Evolutionary conservation across 169 alveolate species (phyloP).

Genomic region (Plasmodium inui): DNA sequence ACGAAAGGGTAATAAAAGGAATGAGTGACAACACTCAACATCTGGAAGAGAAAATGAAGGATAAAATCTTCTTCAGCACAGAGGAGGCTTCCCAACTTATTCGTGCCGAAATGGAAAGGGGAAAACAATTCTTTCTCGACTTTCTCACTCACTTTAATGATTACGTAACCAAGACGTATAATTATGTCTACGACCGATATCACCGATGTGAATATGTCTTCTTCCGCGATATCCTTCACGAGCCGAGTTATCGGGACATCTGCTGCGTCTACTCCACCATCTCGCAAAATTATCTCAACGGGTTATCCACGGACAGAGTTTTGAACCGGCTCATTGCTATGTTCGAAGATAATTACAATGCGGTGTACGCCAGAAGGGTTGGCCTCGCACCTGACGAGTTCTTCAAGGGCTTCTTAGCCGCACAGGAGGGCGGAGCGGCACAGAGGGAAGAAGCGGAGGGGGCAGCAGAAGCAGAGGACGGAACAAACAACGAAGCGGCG

Average conservation of each 20-base stretch:
- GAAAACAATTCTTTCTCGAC: slow-evolving; percentile 9
- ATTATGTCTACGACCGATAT: slow-evolving; percentile 17
- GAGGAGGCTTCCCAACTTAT: slow-evolving; percentile 11
- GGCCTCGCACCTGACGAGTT: slow-evolving; percentile 9
- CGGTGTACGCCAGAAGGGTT: slow-evolving; percentile 24
- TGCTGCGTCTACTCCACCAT: slow-evolving; percentile 5
- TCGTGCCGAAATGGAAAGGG: slow-evolving; percentile 32
- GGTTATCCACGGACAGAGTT: slow-evolving; percentile 15
- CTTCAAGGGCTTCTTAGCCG: slow-evolving; percentile 9
- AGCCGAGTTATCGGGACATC: not conserved
- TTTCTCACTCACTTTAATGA: slow-evolving; percentile 48
- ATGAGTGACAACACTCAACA: not conserved
- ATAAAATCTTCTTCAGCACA: slow-evolving; percentile 11
- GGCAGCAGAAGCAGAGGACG: not conserved
- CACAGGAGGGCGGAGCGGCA: not conserved
- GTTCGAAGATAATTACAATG: slow-evolving; percentile 7
- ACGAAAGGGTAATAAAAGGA: not conserved
- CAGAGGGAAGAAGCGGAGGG: not conserved
- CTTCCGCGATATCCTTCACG: not conserved
- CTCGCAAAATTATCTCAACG: slow-evolving; percentile 15
- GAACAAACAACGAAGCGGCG: not conserved
- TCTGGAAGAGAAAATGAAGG: slow-evolving; percentile 15
- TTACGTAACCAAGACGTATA: slow-evolving; percentile 37
- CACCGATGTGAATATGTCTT: slow-evolving; percentile 9
- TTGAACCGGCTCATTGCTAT: not conserved